Conservation (phyloP, 2,329 filamentous ascomycete species). For the Fusarium domesticum region DNA sequence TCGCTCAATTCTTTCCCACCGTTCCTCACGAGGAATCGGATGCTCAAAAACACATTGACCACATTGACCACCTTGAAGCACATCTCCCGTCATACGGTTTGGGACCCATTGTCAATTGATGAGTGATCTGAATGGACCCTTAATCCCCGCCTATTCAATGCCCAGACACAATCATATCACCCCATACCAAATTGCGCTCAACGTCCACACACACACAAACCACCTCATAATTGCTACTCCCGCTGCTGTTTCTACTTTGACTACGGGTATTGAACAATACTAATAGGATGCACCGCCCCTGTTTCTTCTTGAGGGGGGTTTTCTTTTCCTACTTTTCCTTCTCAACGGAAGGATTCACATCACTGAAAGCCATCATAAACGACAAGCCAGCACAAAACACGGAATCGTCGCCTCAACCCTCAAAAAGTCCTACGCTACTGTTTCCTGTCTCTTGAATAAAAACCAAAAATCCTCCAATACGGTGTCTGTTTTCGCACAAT, state of each 20-base stretch:
- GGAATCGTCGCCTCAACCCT: too few relatives aligned
- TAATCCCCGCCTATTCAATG: conserved; percentile 16
- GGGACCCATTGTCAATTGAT: conserved; percentile 14
- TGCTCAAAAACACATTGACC: conserved; percentile 2
- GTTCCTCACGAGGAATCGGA: conserved; percentile 7
- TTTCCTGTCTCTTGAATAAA: too few relatives aligned
- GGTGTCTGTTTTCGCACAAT: too few relatives aligned
- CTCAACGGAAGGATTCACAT: too few relatives aligned
- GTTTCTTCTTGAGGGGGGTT: conserved; percentile 7
- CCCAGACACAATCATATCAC: conserved; percentile 22
- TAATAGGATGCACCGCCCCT: neutral
- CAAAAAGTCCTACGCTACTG: too few relatives aligned
- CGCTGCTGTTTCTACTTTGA: neutral
- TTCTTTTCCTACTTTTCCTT: too few relatives aligned
- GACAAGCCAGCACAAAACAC: too few relatives aligned
- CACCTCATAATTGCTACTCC: conserved; percentile 19
- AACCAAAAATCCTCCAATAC: too few relatives aligned
- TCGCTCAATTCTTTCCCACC: too few relatives aligned
- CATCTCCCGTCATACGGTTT: conserved; percentile 25
- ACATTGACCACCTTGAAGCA: conserved; percentile 4
- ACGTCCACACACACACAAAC: conserved; percentile 16
- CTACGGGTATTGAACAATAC: conserved; percentile 1
- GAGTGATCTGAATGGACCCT: conserved; percentile 10
- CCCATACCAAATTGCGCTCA: conserved; percentile 20
- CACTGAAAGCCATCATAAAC: too few relatives aligned